Evolutionary conservation across 2,329 filamentous ascomycete genomes (phyloP).

Genomic region (Gliomastix tumulicola): DNA sequence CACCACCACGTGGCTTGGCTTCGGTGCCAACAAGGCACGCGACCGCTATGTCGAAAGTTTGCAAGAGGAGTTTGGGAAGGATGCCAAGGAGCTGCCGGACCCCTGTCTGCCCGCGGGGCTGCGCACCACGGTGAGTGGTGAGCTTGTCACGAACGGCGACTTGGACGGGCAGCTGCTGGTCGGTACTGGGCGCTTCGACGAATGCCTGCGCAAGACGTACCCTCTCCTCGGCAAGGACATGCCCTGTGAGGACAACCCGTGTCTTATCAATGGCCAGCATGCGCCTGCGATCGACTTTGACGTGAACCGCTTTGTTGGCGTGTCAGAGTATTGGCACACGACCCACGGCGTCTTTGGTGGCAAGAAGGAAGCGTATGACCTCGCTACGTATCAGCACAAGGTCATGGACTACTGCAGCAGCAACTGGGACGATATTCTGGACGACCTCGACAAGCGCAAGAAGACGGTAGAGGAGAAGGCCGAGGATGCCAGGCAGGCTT

Average conservation of each 20-base stretch:
- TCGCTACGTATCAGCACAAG: constrained; percentile 78
- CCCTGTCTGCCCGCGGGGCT: constrained; percentile 82
- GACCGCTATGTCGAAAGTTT: constrained; percentile 75
- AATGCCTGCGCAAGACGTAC: constrained; percentile 75
- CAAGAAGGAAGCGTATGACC: constrained; percentile 78
- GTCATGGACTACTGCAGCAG: constrained; percentile 81
- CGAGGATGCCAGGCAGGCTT: constrained; percentile 76
- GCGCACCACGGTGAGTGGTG: constrained; percentile 65
- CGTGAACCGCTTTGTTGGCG: constrained; percentile 94
- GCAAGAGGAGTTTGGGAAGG: constrained; percentile 55
- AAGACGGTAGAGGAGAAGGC: constrained; percentile 73
- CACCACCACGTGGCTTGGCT: constrained; percentile 93
- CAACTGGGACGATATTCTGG: constrained; percentile 71
- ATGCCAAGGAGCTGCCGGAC: constrained; percentile 68
- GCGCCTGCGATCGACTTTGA: constrained; percentile 95
- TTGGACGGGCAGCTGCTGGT: constrained; percentile 44
- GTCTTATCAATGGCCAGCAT: constrained; percentile 83
- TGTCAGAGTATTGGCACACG: constrained; percentile 98
- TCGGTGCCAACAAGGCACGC: constrained; percentile 91
- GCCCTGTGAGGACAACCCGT: constrained; percentile 75
- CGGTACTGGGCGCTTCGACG: constrained; percentile 80
- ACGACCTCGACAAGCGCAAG: constrained; percentile 56
- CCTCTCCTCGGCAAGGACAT: constrained; percentile 86
- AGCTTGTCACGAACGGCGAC: constrained; percentile 33
- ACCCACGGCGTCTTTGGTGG: constrained; percentile 90